phyloP scores from a whole-genome alignment of 2,329 filamentous ascomycete species.

The Fusarium solani-melongenae region DNA sequence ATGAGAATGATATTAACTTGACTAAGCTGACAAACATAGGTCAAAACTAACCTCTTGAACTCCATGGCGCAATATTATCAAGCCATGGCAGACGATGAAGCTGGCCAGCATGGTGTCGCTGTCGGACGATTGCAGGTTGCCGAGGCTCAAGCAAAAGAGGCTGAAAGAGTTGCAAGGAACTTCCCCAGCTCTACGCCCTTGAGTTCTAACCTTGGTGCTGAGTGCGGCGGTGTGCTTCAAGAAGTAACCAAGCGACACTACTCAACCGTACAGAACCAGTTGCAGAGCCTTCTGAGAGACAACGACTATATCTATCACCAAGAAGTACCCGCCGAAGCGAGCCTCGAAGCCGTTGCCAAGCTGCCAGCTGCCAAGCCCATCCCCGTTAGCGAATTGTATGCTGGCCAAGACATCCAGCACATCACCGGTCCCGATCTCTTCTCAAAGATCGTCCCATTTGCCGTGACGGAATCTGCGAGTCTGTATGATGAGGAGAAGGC shows the following conservation, averaged over 20 bases:
- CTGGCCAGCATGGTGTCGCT: slow-evolving; percentile 85
- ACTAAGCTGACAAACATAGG: slow-evolving; percentile 53
- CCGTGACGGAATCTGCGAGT: slow-evolving; percentile 95
- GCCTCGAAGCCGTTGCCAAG: slow-evolving; percentile 84
- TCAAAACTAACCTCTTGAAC: slow-evolving; percentile 84
- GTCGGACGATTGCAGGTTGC: slow-evolving; percentile 86
- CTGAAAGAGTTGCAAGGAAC: slow-evolving; percentile 77
- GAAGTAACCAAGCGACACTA: slow-evolving; percentile 88
- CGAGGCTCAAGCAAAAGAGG: slow-evolving; percentile 81
- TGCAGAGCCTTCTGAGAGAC: slow-evolving; percentile 83
- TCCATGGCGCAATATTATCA: slow-evolving; percentile 95
- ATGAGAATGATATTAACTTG: not conserved
- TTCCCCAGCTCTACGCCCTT: slow-evolving; percentile 85
- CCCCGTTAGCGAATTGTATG: slow-evolving; percentile 94
- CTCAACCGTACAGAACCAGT: slow-evolving; percentile 82
- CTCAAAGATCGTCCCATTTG: slow-evolving; percentile 94
- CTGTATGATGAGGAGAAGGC: slow-evolving; percentile 99
- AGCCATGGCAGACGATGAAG: slow-evolving; percentile 89
- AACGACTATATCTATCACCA: slow-evolving; percentile 99
- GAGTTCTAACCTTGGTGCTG: slow-evolving; percentile 84
- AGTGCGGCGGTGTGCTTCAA: slow-evolving; percentile 78
- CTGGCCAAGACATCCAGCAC: slow-evolving; percentile 94
- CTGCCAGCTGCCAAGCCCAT: slow-evolving; percentile 96
- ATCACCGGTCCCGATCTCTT: slow-evolving; percentile 98
- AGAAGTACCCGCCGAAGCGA: slow-evolving; percentile 85